Evolutionary conservation across 306 rosid species (phyloP), one percentile per base, ranked within the genome.

Genomic region (Canavalia ensiformis): DNA sequence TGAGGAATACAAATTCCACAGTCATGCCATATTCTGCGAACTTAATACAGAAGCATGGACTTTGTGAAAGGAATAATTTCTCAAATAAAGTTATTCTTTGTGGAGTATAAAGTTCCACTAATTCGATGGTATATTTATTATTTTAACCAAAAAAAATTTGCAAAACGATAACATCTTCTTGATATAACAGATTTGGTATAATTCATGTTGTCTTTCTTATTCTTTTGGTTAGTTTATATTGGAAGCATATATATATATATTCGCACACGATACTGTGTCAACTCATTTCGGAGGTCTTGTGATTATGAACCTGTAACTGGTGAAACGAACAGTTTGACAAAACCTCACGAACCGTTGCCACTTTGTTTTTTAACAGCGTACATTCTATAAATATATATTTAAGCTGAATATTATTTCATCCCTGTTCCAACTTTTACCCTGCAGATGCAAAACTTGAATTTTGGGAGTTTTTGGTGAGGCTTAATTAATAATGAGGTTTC

Each of bases 51-150:
- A 78, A 67, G 75, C 11, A 37, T 66, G 71, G 37, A 28, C 31
- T 45, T 12, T 50, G 33, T 7, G 4, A 45, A 0, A 25, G 45
- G 62, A 49, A 58, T 58, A 76, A 47, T 69, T 42, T 39, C 6
- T 76, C 28, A 62, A 33, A 77, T 82, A 69, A 70, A 77, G 79
- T 33, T 76, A 77, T 70, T 77, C 35, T 42, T 11, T 58, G 82
- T 50, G 82, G 82, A 39, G 82, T 10, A 73, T 72, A 72, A 62
- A 44, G 75, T 81, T 55, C 45, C 47, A 30, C 63, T 80, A 47
- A 44, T 0, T 80, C 47, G 52, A 80, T 68, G 65, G 52, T 28
- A 59, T 41, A 28, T 72, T 71, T 41, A 28, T 72, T 71, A 3
- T 47, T 60, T 50, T 30, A 5, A 64, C 34, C 46, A 50, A 72